These are phyloP conservation scores for Coelastrella sp. DNA, from an alignment of 139 green algal species.

Conservation along the genomic window DNA sequence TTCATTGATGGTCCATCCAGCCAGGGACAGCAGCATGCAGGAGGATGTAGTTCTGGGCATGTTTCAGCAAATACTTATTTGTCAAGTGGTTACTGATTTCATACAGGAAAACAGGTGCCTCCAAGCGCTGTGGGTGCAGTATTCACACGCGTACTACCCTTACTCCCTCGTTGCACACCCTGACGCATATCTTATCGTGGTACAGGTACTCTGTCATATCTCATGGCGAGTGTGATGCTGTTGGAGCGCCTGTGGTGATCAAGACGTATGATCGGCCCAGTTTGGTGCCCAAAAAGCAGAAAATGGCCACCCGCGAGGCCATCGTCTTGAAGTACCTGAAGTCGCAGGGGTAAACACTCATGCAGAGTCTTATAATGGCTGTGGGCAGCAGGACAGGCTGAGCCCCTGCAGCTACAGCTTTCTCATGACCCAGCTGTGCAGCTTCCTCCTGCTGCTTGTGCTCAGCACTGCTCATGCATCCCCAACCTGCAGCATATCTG, in stretches of 20 bases:
- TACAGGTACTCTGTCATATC: conserved; percentile 4
- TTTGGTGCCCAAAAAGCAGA: conserved; percentile 32
- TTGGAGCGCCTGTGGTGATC: conserved; percentile 26
- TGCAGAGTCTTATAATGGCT: neutral
- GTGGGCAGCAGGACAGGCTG: neutral
- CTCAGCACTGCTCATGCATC: neutral
- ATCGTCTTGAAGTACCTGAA: conserved; percentile 50
- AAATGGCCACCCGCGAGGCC: conserved; percentile 44
- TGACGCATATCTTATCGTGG: neutral
- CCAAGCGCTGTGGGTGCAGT: neutral
- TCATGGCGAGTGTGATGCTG: neutral
- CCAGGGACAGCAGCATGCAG: neutral
- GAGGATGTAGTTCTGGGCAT: neutral
- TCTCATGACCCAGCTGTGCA: neutral
- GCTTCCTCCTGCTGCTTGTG: neutral
- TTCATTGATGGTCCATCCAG: neutral
- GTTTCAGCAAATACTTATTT: neutral
- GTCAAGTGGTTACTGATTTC: neutral
- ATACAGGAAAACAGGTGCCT: neutral
- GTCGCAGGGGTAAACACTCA: conserved; percentile 20
- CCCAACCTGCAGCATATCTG: too few species aligned
- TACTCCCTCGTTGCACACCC: neutral
- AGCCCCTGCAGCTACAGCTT: neutral
- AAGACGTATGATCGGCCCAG: conserved; percentile 33
- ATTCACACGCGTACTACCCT: neutral